phyloP scores from a whole-genome alignment of 768 basidiomycete genomes.

The Phlebiopsis gigantea region DNA sequence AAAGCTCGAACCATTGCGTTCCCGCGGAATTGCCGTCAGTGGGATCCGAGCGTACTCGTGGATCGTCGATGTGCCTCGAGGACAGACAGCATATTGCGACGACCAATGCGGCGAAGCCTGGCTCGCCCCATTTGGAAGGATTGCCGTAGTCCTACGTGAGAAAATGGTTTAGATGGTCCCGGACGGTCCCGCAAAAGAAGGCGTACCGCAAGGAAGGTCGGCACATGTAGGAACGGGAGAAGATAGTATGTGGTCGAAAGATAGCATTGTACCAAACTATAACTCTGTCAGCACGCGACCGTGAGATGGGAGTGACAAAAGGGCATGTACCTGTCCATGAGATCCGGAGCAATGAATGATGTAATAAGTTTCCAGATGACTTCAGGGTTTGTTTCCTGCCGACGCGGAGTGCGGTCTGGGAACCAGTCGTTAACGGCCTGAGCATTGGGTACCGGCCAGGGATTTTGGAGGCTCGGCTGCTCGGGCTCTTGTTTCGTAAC shows the following conservation, averaged over 20 bases:
- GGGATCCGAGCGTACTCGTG: conserved; percentile 78
- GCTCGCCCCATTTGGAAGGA: conserved; percentile 92
- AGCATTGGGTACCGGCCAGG: conserved; percentile 7
- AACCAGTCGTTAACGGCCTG: conserved; percentile 54
- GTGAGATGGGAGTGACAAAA: conserved; percentile 11
- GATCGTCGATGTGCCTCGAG: conserved; percentile 90
- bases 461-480: conserved; percentile 15
- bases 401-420: conserved; percentile 70
- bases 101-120: conserved; percentile 91
- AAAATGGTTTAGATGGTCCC: background rate
- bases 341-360: conserved; percentile 77
- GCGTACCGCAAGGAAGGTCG: conserved; percentile 72
- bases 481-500: conserved; percentile 32
- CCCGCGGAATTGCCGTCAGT: conserved; percentile 84
- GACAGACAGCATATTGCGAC: conserved; percentile 90
- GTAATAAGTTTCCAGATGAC: conserved; percentile 85
- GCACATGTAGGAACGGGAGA: conserved; percentile 89
- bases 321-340: conserved; percentile 81
- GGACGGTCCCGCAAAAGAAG: conserved; percentile 1
- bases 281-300: conserved; percentile 10
- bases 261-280: conserved; percentile 75
- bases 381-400: conserved; percentile 82
- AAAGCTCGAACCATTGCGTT: conserved; percentile 88
- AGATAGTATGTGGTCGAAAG: conserved; percentile 92
- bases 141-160: conserved; percentile 78